A percentile compares a stretch with the other conserved stretches of the same genome.
These are phyloP conservation scores for Aspergillus carbonarius DNA, from an alignment of 2,329 filamentous ascomycete genomes.

Conservation along the genomic window DNA sequence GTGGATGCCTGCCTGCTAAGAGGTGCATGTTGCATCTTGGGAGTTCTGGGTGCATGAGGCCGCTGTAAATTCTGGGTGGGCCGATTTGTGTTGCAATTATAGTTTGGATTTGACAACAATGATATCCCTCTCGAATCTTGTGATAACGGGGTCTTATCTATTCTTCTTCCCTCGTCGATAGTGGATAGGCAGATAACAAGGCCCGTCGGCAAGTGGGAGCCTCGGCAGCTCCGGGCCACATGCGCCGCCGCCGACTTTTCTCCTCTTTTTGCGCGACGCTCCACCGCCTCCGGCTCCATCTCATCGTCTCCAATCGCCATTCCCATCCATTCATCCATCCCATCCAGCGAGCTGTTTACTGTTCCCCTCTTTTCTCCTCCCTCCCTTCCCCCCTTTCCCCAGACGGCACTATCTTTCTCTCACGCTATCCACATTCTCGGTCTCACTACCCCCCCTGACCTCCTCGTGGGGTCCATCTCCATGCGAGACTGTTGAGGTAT, in stretches of 20 bases:
- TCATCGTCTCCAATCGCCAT: conserved; percentile 9
- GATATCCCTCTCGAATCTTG: not conserved
- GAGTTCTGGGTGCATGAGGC: not conserved
- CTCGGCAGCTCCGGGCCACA: conserved; percentile 15
- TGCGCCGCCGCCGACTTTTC: conserved; percentile 12
- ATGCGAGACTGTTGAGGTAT: conserved; percentile 32
- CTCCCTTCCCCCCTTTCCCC: conserved; percentile 7
- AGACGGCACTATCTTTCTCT: conserved; percentile 2
- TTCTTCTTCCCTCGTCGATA: no score
- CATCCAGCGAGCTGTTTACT: conserved; percentile 12
- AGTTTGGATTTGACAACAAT: not conserved
- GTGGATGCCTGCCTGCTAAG: not conserved
- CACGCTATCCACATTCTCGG: not conserved
- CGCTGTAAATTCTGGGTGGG: not conserved
- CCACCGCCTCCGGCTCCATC: conserved; percentile 17
- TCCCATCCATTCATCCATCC: conserved; percentile 3
- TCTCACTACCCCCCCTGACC: conserved; percentile 2
- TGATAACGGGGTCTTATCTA: no score
- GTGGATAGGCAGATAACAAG: no score
- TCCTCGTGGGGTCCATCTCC: conserved; percentile 17
- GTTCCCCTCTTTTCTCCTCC: conserved; percentile 10
- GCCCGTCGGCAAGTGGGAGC: not conserved
- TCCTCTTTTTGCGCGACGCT: conserved; percentile 8
- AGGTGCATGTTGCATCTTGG: not conserved
- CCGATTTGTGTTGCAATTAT: not conserved